A percentile compares a stretch with the other conserved stretches of the same genome.
Evolutionary conservation across 2,329 filamentous ascomycete genomes (phyloP).

Genomic region (Davidsoniella virescens): DNA sequence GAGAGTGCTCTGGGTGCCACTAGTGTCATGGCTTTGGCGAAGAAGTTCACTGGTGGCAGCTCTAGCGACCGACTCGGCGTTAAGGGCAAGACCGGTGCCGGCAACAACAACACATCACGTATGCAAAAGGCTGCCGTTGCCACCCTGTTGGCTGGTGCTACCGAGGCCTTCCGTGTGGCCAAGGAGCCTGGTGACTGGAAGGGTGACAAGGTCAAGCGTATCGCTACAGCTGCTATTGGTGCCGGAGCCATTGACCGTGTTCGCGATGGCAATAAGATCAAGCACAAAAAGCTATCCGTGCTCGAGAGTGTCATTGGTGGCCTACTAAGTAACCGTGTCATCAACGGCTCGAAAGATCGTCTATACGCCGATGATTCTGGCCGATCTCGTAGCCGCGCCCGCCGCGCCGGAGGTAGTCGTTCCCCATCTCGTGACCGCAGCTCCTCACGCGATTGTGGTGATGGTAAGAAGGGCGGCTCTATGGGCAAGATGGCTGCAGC

Average conservation of each 20-base stretch:
- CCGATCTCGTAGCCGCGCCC: conserved; percentile 54
- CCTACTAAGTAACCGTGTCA: conserved; percentile 66
- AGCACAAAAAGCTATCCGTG: conserved; percentile 71
- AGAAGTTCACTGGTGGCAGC: conserved; percentile 36
- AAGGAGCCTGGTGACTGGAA: conserved; percentile 82
- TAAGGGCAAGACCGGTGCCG: conserved; percentile 11
- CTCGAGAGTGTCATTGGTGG: conserved; percentile 80
- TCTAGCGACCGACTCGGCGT: conserved; percentile 33
- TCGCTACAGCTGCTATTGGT: conserved; percentile 73
- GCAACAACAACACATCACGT: conserved; percentile 41
- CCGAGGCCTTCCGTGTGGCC: conserved; percentile 79
- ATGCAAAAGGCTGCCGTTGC: conserved; percentile 81
- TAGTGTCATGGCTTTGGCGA: conserved; percentile 45
- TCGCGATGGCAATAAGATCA: conserved; percentile 52
- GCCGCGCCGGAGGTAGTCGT: conserved; percentile 26
- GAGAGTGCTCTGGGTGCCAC: conserved; percentile 47
- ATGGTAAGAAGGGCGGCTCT: conserved; percentile 26
- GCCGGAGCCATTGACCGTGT: conserved; percentile 75
- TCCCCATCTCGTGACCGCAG: conserved; percentile 29
- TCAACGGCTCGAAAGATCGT: conserved; percentile 60
- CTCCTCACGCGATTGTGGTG: conserved; percentile 18
- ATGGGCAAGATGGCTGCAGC: conserved; percentile 36
- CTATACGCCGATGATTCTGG: conserved; percentile 47
- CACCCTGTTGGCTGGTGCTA: conserved; percentile 74
- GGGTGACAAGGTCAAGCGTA: conserved; percentile 78